A percentile compares a stretch with the other conserved stretches of the same genome.
Conservation (phyloP, 78 protist species). For the Dictyostelium firmibasis region DNA sequence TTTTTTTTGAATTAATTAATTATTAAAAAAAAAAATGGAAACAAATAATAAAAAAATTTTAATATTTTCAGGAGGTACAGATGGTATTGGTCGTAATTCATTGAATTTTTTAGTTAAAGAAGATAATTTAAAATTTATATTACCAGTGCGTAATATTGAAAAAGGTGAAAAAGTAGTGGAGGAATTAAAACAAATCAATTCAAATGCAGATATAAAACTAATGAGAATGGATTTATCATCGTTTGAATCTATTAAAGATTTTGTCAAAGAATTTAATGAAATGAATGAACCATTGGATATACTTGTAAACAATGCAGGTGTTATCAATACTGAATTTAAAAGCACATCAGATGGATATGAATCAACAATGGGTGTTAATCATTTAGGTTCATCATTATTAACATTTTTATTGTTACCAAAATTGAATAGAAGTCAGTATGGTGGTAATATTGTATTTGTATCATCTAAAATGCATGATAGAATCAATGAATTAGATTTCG, state of each 20-base stretch:
- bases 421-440: background rate
- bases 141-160: constrained; percentile 11
- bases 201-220: background rate
- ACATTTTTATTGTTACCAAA: constrained; percentile 28
- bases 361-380: constrained; percentile 22
- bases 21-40: too few species aligned
- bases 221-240: constrained; percentile 64
- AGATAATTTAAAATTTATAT: background rate
- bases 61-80: constrained; percentile 27
- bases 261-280: constrained; percentile 18
- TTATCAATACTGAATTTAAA: background rate
- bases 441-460: constrained; percentile 13
- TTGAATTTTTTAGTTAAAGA: constrained; percentile 7
- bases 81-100: constrained; percentile 40
- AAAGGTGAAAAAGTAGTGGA: constrained; percentile 19
- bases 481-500: background rate
- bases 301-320: constrained; percentile 50
- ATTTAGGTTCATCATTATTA: constrained; percentile 47
- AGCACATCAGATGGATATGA: constrained; percentile 18
- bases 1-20: too few species aligned
- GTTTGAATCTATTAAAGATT: constrained; percentile 31
- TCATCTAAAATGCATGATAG: background rate
- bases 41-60: background rate
- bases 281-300: constrained; percentile 4
- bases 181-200: background rate